Evolutionary conservation across 305 asterid genomes (phyloP).

Genomic region (Fraxinus sp.): DNA sequence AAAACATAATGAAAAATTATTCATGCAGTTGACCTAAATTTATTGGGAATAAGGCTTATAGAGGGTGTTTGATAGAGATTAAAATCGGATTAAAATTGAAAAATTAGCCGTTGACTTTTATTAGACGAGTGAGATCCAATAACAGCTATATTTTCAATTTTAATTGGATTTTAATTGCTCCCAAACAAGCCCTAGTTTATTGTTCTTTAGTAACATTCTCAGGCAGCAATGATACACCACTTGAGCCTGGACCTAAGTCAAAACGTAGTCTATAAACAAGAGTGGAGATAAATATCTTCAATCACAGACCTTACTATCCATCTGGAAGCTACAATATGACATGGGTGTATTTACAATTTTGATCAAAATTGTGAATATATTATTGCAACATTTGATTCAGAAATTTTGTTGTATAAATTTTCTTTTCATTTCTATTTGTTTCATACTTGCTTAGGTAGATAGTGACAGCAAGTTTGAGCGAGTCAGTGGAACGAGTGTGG

Average conservation of each 20-base stretch:
- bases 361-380: neutral
- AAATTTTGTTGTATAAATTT: neutral
- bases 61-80: too few relatives aligned
- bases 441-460: conserved; percentile 63
- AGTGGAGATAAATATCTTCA: neutral
- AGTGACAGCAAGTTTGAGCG: conserved; percentile 75
- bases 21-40: neutral
- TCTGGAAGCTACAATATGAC: neutral
- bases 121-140: too few relatives aligned
- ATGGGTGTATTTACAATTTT: neutral
- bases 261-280: neutral
- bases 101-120: too few relatives aligned
- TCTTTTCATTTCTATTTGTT: neutral
- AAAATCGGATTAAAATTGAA: too few relatives aligned
- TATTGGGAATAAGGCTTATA: neutral
- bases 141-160: too few relatives aligned
- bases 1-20: neutral
- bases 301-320: neutral
- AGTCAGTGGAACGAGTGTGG: conserved; percentile 96
- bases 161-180: too few relatives aligned
- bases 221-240: neutral
- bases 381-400: neutral
- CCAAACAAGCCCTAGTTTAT: neutral
- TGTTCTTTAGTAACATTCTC: neutral
- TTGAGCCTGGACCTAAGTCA: neutral